phyloP scores from a whole-genome alignment of 306 rosid genomes.

The Clitoria ternatea region DNA sequence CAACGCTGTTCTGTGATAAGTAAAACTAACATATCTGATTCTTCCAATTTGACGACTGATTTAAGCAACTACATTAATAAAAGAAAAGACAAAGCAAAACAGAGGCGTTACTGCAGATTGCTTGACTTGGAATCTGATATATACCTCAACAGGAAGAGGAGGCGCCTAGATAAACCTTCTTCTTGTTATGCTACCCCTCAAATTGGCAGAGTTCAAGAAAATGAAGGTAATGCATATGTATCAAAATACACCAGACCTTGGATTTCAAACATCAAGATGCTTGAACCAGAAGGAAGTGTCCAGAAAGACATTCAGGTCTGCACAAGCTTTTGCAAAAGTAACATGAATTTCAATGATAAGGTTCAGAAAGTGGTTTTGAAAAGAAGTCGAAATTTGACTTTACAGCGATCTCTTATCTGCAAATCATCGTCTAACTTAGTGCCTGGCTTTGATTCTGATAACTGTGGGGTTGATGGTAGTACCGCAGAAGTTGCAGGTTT shows the following conservation, averaged over 20 bases:
- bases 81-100: conserved; percentile 1
- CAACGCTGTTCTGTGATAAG: background rate
- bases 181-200: background rate
- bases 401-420: background rate
- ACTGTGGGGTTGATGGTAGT: conserved; percentile 6
- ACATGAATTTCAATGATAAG: background rate
- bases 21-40: background rate
- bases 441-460: background rate
- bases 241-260: conserved; percentile 2
- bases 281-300: conserved; percentile 30
- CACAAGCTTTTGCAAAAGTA: background rate
- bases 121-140: conserved; percentile 3
- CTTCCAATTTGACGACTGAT: background rate
- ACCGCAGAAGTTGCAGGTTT: background rate
- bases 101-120: background rate
- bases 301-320: background rate
- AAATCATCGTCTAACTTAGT: background rate
- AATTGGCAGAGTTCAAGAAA: conserved; percentile 12
- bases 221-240: background rate
- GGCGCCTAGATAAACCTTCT: conserved; percentile 14
- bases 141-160: conserved; percentile 26
- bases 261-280: conserved; percentile 7
- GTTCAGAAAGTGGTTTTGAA: background rate
- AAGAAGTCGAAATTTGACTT: background rate
- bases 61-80: background rate